Percentiles rank a stretch among this genome's conserved stretches.
Conservation (phyloP, 1,284 basidiomycete species). For the Ganoderma meredithae region DNA sequence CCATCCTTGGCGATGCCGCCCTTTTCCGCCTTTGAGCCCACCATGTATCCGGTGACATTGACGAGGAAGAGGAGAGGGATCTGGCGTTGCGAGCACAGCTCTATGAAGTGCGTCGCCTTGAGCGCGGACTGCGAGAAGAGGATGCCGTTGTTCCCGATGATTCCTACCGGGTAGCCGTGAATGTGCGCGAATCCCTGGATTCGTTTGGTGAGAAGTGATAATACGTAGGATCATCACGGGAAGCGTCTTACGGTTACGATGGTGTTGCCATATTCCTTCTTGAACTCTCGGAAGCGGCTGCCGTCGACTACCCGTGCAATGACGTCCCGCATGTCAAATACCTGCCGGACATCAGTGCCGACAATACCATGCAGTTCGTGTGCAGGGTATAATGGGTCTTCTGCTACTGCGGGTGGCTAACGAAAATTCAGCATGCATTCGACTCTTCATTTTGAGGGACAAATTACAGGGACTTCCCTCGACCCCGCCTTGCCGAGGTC, state of each 20-base stretch:
- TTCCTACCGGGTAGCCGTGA: conserved; percentile 89
- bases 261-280: conserved; percentile 92
- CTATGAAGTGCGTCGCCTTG: conserved; percentile 95
- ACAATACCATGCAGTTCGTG: conserved; percentile 91
- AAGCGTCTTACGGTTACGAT: conserved; percentile 78
- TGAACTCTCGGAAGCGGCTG: conserved; percentile 93
- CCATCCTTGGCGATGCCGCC: conserved; percentile 98
- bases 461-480: conserved; percentile 54
- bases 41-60: conserved; percentile 96
- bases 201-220: too few relatives aligned
- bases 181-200: conserved; percentile 87
- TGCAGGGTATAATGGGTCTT: conserved; percentile 82
- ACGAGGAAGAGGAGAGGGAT: conserved; percentile 94
- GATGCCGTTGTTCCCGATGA: conserved; percentile 94
- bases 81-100: conserved; percentile 90
- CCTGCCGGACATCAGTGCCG: conserved; percentile 86
- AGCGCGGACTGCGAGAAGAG: conserved; percentile 93
- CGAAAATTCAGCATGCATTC: neutral
- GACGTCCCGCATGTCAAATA: conserved; percentile 94
- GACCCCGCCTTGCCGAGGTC: conserved; percentile 77
- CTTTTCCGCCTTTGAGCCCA: conserved; percentile 91
- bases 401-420: conserved; percentile 64
- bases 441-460: neutral
- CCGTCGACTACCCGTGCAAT: conserved; percentile 93
- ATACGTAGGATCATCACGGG: neutral